Base-by-base conservation (phyloP, 441 rosid species). In the Hura crepitans region DNA sequence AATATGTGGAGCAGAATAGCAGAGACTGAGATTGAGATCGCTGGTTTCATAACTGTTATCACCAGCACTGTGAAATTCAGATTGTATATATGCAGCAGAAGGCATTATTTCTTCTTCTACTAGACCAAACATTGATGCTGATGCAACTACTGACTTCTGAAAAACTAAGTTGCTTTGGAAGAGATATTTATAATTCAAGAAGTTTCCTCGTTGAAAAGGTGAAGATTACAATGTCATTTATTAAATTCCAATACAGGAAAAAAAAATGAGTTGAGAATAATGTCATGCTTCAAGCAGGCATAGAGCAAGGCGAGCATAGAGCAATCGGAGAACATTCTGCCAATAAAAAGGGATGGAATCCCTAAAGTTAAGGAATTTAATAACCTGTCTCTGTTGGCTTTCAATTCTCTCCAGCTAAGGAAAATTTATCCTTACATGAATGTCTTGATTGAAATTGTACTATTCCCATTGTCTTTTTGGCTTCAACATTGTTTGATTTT, bases 11-110 rank as follows among this genome's bases (percentile, higher is more conserved):
- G 56, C 27, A n/a, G 39, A 15, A 13, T 56, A 18, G 69, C 72
- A 25, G 64, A 74, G 43, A 70, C 64, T 80, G 33, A 75, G 86
- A 55, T 79, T 82, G 11, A 74, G 72, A 62, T 70, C 65, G 6
- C 1, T 56, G 1, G 23, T 58, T 18, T 57, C 72, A 65, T 56
- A 66, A 18, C 50, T 33, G 20, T 35, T 39, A 6, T 63, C 71
- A 59, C 70, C 72, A 9, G 59, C 59, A 27, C 13, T 46, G 64
- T 10, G 68, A 56, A 55, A 68, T 53, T 74, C 64, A 30, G 68
- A 67, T 28, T 12, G 71, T 80, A 66, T 46, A 56, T 0, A 75
- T 12, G 37, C 47, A 72, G 37, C 70, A 61, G 75, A 56, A 72
- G 20, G 76, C 76, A 75, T 31, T 5, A 23, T 55, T 35, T 55